Evolutionary conservation across 139 green algal genomes (phyloP).

Genomic region (Haematococcus lacustris): DNA sequence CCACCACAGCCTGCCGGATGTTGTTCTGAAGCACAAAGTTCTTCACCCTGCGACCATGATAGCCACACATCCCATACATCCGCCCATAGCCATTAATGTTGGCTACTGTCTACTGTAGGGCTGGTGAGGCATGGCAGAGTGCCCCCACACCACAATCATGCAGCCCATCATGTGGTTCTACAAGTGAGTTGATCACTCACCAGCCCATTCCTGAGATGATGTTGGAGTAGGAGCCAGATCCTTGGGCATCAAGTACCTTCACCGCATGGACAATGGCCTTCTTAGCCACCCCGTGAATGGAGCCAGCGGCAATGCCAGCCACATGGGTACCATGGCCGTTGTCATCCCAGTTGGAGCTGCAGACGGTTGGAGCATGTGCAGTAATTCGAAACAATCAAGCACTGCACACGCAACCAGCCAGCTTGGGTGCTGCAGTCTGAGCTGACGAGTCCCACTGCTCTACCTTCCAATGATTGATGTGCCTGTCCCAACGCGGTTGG

Average conservation of each 20-base stretch:
- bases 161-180: neutral
- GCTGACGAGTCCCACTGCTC: no score
- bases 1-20: constrained; percentile 39
- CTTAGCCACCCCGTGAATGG: constrained; percentile 56
- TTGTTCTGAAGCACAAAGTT: constrained; percentile 29
- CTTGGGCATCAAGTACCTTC: constrained; percentile 29
- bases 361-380: no score
- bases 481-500: constrained; percentile 5
- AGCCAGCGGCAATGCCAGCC: constrained; percentile 42
- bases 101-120: neutral
- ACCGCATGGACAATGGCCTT: constrained; percentile 52
- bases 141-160: neutral
- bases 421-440: neutral
- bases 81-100: neutral
- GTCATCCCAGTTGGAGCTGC: constrained; percentile 18
- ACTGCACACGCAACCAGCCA: no score
- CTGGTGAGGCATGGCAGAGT: neutral
- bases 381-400: no score
- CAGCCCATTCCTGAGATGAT: constrained; percentile 50
- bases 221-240: constrained; percentile 38
- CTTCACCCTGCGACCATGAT: constrained; percentile 37
- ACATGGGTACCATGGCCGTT: constrained; percentile 67
- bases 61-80: neutral
- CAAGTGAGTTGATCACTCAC: constrained; percentile 14
- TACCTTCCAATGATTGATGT: constrained; percentile 2